These are phyloP conservation scores for Nicotiana undulata DNA, from an alignment of 257 asterid species.

Conservation along the genomic window DNA sequence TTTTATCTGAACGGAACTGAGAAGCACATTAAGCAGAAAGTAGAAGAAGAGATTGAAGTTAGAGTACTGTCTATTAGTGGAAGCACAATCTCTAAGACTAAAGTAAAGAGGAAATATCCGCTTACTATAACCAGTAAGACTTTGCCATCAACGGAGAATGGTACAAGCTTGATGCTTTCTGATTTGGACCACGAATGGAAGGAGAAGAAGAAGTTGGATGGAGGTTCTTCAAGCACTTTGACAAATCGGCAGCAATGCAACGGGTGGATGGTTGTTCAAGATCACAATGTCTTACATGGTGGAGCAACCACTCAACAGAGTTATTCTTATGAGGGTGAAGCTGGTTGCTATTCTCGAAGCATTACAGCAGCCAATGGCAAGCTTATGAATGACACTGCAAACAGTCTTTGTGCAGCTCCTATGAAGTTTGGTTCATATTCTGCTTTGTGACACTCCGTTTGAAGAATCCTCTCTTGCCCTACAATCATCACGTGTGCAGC, in stretches of 20 bases:
- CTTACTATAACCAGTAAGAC: conserved; percentile 26
- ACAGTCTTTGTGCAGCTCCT: conserved; percentile 29
- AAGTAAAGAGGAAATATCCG: conserved; percentile 38
- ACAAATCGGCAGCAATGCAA: conserved; percentile 31
- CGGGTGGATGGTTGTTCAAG: conserved; percentile 64
- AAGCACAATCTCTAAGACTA: neutral
- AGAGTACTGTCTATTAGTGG: conserved; percentile 18
- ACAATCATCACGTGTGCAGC: neutral
- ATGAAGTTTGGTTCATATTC: conserved; percentile 4
- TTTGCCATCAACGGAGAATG: conserved; percentile 20
- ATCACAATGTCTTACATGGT: conserved; percentile 50
- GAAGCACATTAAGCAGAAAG: conserved; percentile 45
- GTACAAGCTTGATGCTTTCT: conserved; percentile 26
- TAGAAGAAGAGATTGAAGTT: conserved; percentile 26
- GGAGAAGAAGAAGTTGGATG: conserved; percentile 32
- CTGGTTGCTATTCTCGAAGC: conserved; percentile 33
- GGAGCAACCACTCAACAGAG: conserved; percentile 35
- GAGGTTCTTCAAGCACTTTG: conserved; percentile 17
- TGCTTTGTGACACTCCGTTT: neutral
- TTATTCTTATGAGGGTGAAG: conserved; percentile 22
- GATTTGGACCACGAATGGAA: conserved; percentile 32
- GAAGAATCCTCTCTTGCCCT: neutral
- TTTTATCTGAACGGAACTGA: conserved; percentile 32
- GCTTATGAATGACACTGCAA: conserved; percentile 24
- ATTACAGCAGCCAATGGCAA: conserved; percentile 37